Evolutionary conservation across 2,329 filamentous ascomycete species (phyloP).

Genomic region (Ceratocystis alfenasii): DNA sequence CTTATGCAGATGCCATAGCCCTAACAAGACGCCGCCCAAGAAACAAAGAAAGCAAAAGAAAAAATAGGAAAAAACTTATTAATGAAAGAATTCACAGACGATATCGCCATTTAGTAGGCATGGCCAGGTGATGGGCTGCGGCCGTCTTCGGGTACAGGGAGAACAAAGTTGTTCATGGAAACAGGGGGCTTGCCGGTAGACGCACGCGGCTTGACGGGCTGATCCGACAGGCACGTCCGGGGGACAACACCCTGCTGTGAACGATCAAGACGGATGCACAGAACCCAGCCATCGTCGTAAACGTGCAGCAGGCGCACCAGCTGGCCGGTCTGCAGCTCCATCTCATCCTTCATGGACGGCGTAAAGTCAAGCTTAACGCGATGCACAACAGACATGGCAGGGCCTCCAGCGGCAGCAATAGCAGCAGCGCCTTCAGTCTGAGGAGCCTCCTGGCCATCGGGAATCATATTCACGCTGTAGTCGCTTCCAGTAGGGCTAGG

Average conservation of each 20-base stretch:
- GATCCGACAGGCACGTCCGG: constrained; percentile 81
- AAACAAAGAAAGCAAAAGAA: not conserved
- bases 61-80: not conserved
- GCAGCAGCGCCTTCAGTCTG: constrained; percentile 44
- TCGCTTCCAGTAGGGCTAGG: constrained; percentile 53
- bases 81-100: not conserved
- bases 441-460: constrained; percentile 35
- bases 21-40: constrained; percentile 12
- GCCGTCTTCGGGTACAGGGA: constrained; percentile 3
- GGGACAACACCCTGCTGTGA: constrained; percentile 88
- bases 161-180: constrained; percentile 16
- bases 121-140: constrained; percentile 12
- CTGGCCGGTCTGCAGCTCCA: constrained; percentile 68
- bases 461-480: constrained; percentile 46
- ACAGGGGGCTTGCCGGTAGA: constrained; percentile 30
- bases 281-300: constrained; percentile 97
- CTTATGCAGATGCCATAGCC: constrained; percentile 5
- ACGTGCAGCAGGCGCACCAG: constrained; percentile 84
- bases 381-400: constrained; percentile 56
- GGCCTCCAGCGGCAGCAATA: constrained; percentile 51
- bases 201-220: constrained; percentile 75
- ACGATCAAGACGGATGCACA: constrained; percentile 81
- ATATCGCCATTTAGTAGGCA: constrained; percentile 6
- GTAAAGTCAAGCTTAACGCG: constrained; percentile 90
- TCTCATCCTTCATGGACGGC: constrained; percentile 83